Percentiles rank a stretch among this genome's conserved stretches.
phyloP scores from a whole-genome alignment of 208 protist genomes.

The Leishmania turanica region DNA sequence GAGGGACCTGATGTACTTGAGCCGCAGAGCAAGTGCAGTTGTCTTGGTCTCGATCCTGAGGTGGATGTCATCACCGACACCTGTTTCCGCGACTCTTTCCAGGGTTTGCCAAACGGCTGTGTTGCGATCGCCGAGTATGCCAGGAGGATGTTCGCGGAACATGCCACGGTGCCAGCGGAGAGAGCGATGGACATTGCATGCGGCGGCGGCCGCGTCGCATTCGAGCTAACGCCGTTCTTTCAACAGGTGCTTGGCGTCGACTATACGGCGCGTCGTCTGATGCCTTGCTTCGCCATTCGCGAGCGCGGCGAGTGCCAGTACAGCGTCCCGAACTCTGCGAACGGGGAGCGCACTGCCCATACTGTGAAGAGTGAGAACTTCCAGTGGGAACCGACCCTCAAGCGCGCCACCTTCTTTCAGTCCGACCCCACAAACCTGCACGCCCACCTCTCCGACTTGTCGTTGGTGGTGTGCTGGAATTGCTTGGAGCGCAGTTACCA shows the following conservation, averaged over 20 bases:
- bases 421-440: constrained; percentile 90
- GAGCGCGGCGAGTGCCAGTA: constrained; percentile 82
- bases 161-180: constrained; percentile 48
- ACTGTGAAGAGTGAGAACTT: constrained; percentile 45
- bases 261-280: constrained; percentile 79
- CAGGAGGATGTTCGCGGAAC: constrained; percentile 42
- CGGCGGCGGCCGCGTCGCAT: constrained; percentile 80
- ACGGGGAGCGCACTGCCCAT: constrained; percentile 31
- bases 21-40: constrained; percentile 19
- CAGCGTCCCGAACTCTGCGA: constrained; percentile 42
- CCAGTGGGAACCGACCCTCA: constrained; percentile 61
- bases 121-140: constrained; percentile 72
- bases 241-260: constrained; percentile 82
- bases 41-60: constrained; percentile 77
- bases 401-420: constrained; percentile 86
- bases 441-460: constrained; percentile 75
- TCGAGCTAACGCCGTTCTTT: constrained; percentile 83
- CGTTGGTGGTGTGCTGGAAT: constrained; percentile 89
- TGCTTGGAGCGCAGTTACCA: constrained; percentile 84
- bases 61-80: constrained; percentile 79
- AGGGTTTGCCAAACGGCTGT: constrained; percentile 68
- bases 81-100: constrained; percentile 68
- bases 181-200: constrained; percentile 87
- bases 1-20: constrained; percentile 58
- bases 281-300: constrained; percentile 84